Evolutionary conservation across 495 filamentous ascomycete species (phyloP).

Genomic region (Xylaria palmicola): DNA sequence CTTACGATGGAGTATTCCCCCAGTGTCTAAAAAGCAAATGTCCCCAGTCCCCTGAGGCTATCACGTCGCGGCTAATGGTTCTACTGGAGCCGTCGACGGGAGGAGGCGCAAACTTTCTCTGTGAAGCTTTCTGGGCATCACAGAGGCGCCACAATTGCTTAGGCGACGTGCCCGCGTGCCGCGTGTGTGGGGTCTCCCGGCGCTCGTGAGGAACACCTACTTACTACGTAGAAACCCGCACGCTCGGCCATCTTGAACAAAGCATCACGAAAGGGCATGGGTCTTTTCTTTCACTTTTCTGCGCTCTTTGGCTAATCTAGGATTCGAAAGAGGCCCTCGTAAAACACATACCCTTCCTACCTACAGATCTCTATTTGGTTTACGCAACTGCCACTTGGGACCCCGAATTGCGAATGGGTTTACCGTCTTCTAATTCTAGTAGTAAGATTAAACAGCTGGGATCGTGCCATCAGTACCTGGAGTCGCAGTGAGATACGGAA

Average conservation of each 20-base stretch:
- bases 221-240: not conserved
- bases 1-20: slow-evolving; percentile 5
- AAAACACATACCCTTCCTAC: too few relatives aligned
- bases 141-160: not conserved
- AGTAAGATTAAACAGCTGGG: too few relatives aligned
- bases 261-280: not conserved
- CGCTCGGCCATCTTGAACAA: not conserved
- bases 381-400: too few relatives aligned
- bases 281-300: not conserved
- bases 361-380: too few relatives aligned
- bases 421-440: too few relatives aligned
- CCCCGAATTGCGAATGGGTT: too few relatives aligned
- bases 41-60: not conserved
- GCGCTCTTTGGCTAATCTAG: too few relatives aligned
- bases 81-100: slow-evolving; percentile 5
- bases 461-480: too few relatives aligned
- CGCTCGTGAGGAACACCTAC: not conserved
- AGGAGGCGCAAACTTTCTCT: not conserved
- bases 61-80: not conserved
- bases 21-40: not conserved
- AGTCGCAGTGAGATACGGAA: too few relatives aligned
- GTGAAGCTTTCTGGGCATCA: not conserved
- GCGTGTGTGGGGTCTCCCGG: not conserved
- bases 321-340: too few relatives aligned
- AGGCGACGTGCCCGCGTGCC: not conserved